Conservation (phyloP, 2,329 filamentous ascomycete species). For the Ophiostoma pallidulum region DNA sequence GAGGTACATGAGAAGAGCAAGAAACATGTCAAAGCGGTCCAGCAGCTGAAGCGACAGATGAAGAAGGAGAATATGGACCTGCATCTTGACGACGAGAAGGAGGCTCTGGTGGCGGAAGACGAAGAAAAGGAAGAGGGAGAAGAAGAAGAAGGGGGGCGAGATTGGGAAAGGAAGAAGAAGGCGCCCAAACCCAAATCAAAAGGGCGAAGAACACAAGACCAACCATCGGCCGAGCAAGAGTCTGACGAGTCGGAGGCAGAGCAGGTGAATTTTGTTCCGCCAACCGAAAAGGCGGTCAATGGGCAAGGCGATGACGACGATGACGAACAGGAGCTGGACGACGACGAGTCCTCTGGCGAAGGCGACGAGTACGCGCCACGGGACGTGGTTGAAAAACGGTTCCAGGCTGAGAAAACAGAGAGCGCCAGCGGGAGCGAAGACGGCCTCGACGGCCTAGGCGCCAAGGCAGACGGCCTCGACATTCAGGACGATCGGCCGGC, state of each 20-base stretch:
- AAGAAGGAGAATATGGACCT: constrained; percentile 62
- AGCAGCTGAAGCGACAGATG: constrained; percentile 75
- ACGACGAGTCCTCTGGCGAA: constrained; percentile 13
- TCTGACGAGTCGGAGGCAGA: constrained; percentile 10
- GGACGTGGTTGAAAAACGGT: constrained; percentile 32
- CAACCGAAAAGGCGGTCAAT: not conserved
- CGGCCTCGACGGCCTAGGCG: constrained; percentile 79
- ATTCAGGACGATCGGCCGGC: constrained; percentile 39
- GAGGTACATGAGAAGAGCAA: constrained; percentile 93
- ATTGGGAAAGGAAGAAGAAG: not conserved
- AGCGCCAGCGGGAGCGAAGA: not conserved
- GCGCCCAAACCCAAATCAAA: not conserved
- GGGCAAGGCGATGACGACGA: constrained; percentile 9
- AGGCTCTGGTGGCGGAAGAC: not conserved
- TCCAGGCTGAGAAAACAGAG: constrained; percentile 17
- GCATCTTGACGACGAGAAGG: constrained; percentile 28
- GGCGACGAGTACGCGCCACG: constrained; percentile 40
- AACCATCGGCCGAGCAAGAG: no score
- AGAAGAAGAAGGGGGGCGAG: not conserved
- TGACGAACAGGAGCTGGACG: constrained; percentile 19
- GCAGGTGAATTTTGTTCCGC: no score
- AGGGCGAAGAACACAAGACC: no score
- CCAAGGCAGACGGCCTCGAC: constrained; percentile 71
- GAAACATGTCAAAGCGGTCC: constrained; percentile 82
- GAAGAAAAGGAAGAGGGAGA: not conserved